Percentiles rank a stretch among this genome's conserved stretches.
Conservation (phyloP, 441 rosid species). For the Aleurites moluccanus region DNA sequence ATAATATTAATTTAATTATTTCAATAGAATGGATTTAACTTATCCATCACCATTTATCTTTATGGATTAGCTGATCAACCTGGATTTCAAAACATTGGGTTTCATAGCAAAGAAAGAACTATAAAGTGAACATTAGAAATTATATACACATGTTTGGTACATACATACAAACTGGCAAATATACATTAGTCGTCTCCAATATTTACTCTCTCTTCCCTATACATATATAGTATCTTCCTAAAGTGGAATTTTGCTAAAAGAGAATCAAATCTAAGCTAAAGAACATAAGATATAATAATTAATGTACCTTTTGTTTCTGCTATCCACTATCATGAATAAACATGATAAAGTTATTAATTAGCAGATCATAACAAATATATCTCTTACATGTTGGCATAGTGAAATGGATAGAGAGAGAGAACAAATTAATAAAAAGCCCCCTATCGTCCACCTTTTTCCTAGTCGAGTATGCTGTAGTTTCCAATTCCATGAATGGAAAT, state of each 20-base stretch:
- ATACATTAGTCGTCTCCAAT: neutral
- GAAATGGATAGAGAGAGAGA: neutral
- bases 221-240: neutral
- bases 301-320: neutral
- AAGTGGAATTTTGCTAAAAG: constrained; percentile 6
- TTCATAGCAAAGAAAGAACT: no score
- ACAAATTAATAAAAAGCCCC: no score
- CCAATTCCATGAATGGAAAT: neutral
- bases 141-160: no score
- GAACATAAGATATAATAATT: neutral
- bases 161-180: neutral
- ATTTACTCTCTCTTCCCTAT: neutral
- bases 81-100: no score
- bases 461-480: no score
- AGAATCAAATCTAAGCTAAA: constrained; percentile 2
- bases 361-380: neutral
- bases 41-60: no score
- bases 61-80: no score
- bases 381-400: neutral
- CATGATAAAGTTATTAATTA: neutral
- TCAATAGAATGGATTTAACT: no score
- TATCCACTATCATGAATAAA: neutral
- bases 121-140: no score
- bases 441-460: neutral
- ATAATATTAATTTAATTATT: no score